These are phyloP conservation scores for Psilocybe tampanensis DNA, from an alignment of 768 basidiomycete species.

Conservation along the genomic window DNA sequence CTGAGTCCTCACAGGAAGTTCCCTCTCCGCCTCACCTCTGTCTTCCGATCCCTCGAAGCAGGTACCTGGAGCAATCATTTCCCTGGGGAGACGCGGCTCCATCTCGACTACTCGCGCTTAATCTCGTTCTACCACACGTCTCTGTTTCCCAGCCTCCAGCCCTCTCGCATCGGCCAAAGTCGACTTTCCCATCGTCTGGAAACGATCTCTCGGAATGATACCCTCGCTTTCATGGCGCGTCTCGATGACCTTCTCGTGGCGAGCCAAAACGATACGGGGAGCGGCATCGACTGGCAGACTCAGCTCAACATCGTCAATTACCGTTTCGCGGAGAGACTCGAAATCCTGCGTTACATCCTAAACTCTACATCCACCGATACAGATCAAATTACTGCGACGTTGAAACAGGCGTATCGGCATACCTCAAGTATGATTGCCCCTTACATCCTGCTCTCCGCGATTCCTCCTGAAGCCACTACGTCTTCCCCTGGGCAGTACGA, in stretches of 20 bases:
- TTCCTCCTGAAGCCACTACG: slow-evolving; percentile 12
- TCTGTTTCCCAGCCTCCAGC: slow-evolving; percentile 38
- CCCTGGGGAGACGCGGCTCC: slow-evolving; percentile 47
- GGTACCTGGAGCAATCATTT: slow-evolving; percentile 43
- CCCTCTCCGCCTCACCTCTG: slow-evolving; percentile 6
- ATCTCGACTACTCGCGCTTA: slow-evolving; percentile 41
- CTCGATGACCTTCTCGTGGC: slow-evolving; percentile 28
- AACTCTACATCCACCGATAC: slow-evolving; percentile 18
- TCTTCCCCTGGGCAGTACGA: slow-evolving; percentile 5
- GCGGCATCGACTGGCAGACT: slow-evolving; percentile 44
- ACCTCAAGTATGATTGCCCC: slow-evolving; percentile 33
- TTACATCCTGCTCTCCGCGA: slow-evolving; percentile 27
- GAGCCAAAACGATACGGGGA: slow-evolving; percentile 19
- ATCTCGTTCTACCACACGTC: slow-evolving; percentile 46
- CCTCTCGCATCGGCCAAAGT: slow-evolving; percentile 27
- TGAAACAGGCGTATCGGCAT: slow-evolving; percentile 28
- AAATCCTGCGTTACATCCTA: slow-evolving; percentile 39
- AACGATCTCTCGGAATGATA: slow-evolving; percentile 32
- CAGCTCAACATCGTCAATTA: slow-evolving; percentile 39
- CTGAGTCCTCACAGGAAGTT: background rate
- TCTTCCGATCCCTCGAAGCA: slow-evolving; percentile 30
- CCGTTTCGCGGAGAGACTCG: slow-evolving; percentile 44
- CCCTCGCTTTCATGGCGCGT: slow-evolving; percentile 19
- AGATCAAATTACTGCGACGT: slow-evolving; percentile 5
- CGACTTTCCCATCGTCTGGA: slow-evolving; percentile 37